A percentile compares a stretch with the other conserved stretches of the same genome.
These are phyloP conservation scores for Xylariaceae sp. DNA, from an alignment of 2,329 filamentous ascomycete genomes.

Conservation along the genomic window DNA sequence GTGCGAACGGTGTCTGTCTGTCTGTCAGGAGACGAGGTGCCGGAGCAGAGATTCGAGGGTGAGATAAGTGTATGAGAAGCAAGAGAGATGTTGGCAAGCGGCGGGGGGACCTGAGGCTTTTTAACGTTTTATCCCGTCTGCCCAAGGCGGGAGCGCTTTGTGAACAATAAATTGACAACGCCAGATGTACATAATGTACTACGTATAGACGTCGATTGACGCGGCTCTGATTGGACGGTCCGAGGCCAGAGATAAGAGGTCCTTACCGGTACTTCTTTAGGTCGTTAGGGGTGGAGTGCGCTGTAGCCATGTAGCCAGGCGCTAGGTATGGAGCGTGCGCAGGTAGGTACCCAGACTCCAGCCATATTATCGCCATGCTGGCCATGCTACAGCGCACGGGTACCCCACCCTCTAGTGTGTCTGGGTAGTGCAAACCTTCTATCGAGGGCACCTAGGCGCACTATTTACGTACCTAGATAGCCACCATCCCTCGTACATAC, in stretches of 20 bases:
- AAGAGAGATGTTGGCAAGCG: neutral
- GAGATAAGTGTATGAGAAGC: neutral
- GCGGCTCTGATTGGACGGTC: neutral
- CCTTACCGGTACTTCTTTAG: neutral
- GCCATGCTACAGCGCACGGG: neutral
- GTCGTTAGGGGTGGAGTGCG: neutral
- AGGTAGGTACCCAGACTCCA: neutral
- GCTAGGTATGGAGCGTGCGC: neutral
- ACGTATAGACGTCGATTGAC: neutral
- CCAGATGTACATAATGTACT: neutral
- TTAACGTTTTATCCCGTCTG: neutral
- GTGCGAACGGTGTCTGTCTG: neutral
- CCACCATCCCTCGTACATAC: neutral
- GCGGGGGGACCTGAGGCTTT: slow-evolving; percentile 4
- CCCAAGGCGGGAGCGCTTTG: neutral
- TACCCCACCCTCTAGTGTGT: neutral
- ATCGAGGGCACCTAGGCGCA: neutral
- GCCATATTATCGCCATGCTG: neutral
- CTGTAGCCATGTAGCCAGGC: too few relatives aligned
- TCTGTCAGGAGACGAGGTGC: neutral
- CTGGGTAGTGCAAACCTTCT: neutral
- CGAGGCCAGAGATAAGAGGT: slow-evolving; percentile 1
- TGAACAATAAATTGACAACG: slow-evolving; percentile 2
- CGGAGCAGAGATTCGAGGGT: slow-evolving; percentile 2
- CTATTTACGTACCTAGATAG: too few relatives aligned